These are phyloP conservation scores for Diaporthe australafricana DNA, from an alignment of 2,329 filamentous ascomycete genomes.

Conservation along the genomic window DNA sequence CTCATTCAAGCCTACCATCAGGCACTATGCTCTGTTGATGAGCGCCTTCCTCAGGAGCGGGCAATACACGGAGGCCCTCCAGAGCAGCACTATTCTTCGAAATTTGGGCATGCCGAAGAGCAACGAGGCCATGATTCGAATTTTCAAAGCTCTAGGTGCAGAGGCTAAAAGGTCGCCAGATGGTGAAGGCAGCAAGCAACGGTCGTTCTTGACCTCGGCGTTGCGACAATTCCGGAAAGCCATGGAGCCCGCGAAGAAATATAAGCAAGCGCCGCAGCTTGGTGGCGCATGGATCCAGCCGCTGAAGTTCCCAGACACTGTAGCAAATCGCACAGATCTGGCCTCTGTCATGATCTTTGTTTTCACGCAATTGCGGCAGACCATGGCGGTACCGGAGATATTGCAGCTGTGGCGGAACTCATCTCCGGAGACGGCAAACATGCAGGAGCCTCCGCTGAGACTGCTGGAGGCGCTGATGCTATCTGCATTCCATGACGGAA, in stretches of 20 bases:
- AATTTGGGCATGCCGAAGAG: slow-evolving; percentile 55
- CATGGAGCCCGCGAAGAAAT: slow-evolving; percentile 39
- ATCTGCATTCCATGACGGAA: slow-evolving; percentile 67
- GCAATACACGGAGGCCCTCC: slow-evolving; percentile 55
- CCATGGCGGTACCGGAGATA: slow-evolving; percentile 54
- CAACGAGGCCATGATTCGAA: slow-evolving; percentile 55
- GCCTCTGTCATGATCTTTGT: slow-evolving; percentile 56
- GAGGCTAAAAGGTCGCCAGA: not conserved
- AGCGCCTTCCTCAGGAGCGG: slow-evolving; percentile 59
- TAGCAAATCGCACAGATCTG: slow-evolving; percentile 49
- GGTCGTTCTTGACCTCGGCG: slow-evolving; percentile 47
- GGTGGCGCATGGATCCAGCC: slow-evolving; percentile 41
- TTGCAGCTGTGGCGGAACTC: slow-evolving; percentile 63
- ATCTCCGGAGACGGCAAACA: slow-evolving; percentile 48
- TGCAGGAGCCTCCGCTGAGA: slow-evolving; percentile 58
- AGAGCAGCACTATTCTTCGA: slow-evolving; percentile 57
- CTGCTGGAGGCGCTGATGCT: slow-evolving; percentile 77
- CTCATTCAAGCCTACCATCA: slow-evolving; percentile 57
- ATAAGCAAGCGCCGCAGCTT: not conserved
- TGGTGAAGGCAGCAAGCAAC: slow-evolving; percentile 31
- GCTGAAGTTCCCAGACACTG: slow-evolving; percentile 36
- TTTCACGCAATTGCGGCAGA: slow-evolving; percentile 53
- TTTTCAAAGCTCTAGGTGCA: slow-evolving; percentile 54
- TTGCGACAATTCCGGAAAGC: slow-evolving; percentile 50
- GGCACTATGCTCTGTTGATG: slow-evolving; percentile 67